phyloP scores from a whole-genome alignment of 352 stramenopile genomes.

The Plasmopara halstedii region DNA sequence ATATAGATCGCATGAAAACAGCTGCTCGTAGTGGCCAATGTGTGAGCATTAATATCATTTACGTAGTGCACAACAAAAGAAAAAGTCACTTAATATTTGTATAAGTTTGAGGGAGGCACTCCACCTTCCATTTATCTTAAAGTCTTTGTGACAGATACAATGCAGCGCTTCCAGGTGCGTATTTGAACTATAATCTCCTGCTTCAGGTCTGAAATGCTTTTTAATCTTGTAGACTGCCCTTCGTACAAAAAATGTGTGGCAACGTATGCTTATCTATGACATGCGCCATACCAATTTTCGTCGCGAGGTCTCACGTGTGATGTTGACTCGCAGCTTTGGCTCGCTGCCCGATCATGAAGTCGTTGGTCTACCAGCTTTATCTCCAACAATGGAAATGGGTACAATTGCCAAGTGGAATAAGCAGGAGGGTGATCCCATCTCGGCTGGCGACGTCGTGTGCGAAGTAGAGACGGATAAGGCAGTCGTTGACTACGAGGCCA shows the following conservation, averaged over 20 bases:
- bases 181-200: background rate
- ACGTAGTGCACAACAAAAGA: no score
- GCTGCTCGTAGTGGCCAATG: no score
- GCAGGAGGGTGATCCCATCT: constrained; percentile 87
- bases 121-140: constrained; percentile 23
- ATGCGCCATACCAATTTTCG: constrained; percentile 20
- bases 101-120: constrained; percentile 11
- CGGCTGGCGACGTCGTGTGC: constrained; percentile 89
- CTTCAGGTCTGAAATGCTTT: background rate
- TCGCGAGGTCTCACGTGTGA: constrained; percentile 12
- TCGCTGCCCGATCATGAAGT: constrained; percentile 71
- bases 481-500: constrained; percentile 95
- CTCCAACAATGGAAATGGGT: constrained; percentile 93
- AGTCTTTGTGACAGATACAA: constrained; percentile 24
- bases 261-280: constrained; percentile 46
- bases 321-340: constrained; percentile 36
- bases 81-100: no score
- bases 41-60: no score
- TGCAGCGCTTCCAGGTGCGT: constrained; percentile 65
- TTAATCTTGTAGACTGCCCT: constrained; percentile 26
- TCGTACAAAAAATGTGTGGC: constrained; percentile 50
- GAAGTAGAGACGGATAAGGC: constrained; percentile 98
- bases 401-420: constrained; percentile 94
- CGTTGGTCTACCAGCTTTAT: constrained; percentile 64
- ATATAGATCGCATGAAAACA: no score